Conservation (phyloP, 164 flowering plant species). For the Liquidambar formosana region DNA sequence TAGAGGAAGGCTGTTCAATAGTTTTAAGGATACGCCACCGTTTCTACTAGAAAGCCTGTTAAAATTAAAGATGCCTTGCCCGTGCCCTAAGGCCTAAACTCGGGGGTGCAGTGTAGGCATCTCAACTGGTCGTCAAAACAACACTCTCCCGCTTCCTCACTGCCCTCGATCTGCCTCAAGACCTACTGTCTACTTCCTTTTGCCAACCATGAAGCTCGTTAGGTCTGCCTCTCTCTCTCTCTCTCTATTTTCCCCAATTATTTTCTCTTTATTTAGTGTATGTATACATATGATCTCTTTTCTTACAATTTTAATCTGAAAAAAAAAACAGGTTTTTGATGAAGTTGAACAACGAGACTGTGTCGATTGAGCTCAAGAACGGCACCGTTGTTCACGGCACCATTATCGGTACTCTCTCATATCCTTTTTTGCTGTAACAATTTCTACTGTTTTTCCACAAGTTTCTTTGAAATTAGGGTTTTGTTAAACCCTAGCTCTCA, state of each 20-base stretch:
- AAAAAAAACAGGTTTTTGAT: constrained; percentile 70
- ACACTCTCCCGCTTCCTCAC: background rate
- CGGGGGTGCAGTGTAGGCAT: too few relatives aligned
- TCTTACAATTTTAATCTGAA: background rate
- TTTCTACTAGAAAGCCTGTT: too few relatives aligned
- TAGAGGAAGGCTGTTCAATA: too few relatives aligned
- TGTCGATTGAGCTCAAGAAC: constrained; percentile 93
- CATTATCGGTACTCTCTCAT: constrained; percentile 59
- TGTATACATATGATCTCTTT: too few relatives aligned
- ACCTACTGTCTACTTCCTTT: background rate
- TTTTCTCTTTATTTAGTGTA: background rate
- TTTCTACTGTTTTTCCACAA: too few relatives aligned
- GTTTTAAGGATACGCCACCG: too few relatives aligned
- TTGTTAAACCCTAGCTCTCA: too few relatives aligned
- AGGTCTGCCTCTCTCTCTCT: constrained; percentile 33
- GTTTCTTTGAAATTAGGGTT: too few relatives aligned
- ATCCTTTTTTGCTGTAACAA: too few relatives aligned
- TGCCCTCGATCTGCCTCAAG: background rate
- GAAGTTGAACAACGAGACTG: constrained; percentile 97
- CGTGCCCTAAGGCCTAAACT: too few relatives aligned
- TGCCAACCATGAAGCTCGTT: constrained; percentile 69
- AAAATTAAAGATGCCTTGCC: too few relatives aligned
- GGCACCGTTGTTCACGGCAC: constrained; percentile 96
- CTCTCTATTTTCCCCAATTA: background rate
- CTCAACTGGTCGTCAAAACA: too few relatives aligned